Conservation (phyloP, 768 basidiomycete genomes). For the Arthromyces matolae region DNA sequence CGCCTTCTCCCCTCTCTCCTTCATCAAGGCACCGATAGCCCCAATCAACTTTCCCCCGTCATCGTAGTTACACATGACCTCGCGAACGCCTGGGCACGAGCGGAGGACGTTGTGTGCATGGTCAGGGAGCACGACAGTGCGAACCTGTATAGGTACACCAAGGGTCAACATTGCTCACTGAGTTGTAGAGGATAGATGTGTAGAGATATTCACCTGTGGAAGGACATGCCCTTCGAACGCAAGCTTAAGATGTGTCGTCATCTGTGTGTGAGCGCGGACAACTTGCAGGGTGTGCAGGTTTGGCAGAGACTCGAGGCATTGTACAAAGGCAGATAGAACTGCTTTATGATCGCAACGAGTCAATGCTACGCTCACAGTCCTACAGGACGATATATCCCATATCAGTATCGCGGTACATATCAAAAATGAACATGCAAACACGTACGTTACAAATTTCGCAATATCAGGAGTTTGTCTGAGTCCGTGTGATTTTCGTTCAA, state of each 20-base stretch:
- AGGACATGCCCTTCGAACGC: constrained; percentile 24
- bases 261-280: constrained; percentile 26
- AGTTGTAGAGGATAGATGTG: no score
- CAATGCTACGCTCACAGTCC: constrained; percentile 24
- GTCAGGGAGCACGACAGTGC: constrained; percentile 22
- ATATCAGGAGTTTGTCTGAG: constrained; percentile 20
- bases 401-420: no score
- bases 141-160: no score
- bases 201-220: constrained; percentile 21
- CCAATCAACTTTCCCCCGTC: constrained; percentile 25
- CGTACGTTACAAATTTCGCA: constrained; percentile 25
- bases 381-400: background rate
- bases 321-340: constrained; percentile 25
- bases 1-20: constrained; percentile 25
- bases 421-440: no score
- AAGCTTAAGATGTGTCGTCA: constrained; percentile 26
- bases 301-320: constrained; percentile 24
- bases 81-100: constrained; percentile 26
- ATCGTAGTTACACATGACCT: constrained; percentile 21
- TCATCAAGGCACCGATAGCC: constrained; percentile 26
- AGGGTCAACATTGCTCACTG: no score
- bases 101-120: constrained; percentile 29
- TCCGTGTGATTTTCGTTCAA: constrained; percentile 23
- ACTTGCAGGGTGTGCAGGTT: constrained; percentile 30
- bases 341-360: constrained; percentile 22